phyloP scores from a whole-genome alignment of 441 rosid species.

The Daphne laureola region DNA sequence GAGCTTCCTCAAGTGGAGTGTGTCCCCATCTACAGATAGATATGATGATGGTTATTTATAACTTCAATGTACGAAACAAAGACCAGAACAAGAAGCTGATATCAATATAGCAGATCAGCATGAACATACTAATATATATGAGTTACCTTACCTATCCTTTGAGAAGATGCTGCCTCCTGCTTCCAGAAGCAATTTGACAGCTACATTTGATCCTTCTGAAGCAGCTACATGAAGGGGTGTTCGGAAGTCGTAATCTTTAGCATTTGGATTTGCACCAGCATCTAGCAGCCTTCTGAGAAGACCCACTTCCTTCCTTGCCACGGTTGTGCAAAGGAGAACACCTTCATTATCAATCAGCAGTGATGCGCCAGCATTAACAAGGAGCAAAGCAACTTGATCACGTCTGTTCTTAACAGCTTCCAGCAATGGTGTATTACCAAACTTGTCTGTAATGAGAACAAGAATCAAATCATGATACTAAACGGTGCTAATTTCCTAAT shows the following conservation, averaged over 20 bases:
- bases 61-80: background rate
- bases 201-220: conserved; percentile 54
- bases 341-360: conserved; percentile 59
- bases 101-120: background rate
- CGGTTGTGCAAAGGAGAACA: conserved; percentile 54
- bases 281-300: conserved; percentile 48
- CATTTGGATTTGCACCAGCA: conserved; percentile 60
- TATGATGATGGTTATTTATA: conserved; percentile 2
- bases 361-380: conserved; percentile 53
- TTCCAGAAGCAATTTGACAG: conserved; percentile 49
- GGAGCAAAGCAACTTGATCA: conserved; percentile 51
- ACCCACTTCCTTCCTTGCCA: conserved; percentile 54
- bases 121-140: too few species aligned
- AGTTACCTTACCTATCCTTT: conserved; percentile 68
- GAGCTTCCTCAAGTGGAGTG: conserved; percentile 58
- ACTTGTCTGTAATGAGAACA: conserved; percentile 32
- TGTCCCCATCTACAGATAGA: conserved; percentile 67
- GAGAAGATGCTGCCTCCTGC: conserved; percentile 61
- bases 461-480: background rate
- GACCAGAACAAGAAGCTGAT: background rate
- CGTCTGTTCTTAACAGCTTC: conserved; percentile 75
- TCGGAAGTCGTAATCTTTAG: conserved; percentile 60
- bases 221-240: conserved; percentile 81
- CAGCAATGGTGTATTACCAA: conserved; percentile 69
- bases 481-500: background rate